A percentile compares a stretch with the other conserved stretches of the same genome.
Conservation (phyloP, 2,329 filamentous ascomycete genomes). For the Aureobasidium sp. region DNA sequence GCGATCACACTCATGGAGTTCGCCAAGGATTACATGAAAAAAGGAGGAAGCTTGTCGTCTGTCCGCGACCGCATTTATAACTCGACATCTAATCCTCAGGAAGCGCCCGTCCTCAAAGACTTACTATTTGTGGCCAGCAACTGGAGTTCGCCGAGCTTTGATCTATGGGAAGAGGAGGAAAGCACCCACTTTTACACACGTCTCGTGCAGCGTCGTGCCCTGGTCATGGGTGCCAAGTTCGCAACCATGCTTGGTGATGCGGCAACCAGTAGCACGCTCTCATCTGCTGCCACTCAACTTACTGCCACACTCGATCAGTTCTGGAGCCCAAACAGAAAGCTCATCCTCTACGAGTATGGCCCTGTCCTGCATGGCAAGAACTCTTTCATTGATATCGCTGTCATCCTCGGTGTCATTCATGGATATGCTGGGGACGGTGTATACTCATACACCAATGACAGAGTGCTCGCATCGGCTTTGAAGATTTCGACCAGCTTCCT, state of each 20-base stretch:
- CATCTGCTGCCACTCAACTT: slow-evolving; percentile 19
- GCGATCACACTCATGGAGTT: slow-evolving; percentile 25
- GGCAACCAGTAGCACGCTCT: slow-evolving; percentile 20
- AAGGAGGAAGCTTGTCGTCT: slow-evolving; percentile 19
- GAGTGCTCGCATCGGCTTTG: slow-evolving; percentile 23
- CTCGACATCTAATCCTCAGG: slow-evolving; percentile 17
- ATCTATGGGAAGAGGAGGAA: slow-evolving; percentile 26
- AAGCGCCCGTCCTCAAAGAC: slow-evolving; percentile 22
- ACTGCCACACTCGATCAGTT: slow-evolving; percentile 22
- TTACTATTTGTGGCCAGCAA: slow-evolving; percentile 25
- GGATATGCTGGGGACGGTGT: slow-evolving; percentile 24
- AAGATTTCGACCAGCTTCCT: slow-evolving; percentile 23
- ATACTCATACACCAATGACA: slow-evolving; percentile 25
- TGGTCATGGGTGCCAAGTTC: slow-evolving; percentile 22
- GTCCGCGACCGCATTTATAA: slow-evolving; percentile 23
- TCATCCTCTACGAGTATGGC: slow-evolving; percentile 26
- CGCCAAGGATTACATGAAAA: slow-evolving; percentile 21
- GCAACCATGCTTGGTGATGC: slow-evolving; percentile 23
- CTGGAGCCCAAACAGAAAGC: slow-evolving; percentile 22
- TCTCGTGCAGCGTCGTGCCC: slow-evolving; percentile 23
- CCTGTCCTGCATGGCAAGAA: slow-evolving; percentile 23
- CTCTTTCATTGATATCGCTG: slow-evolving; percentile 26
- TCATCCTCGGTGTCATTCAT: slow-evolving; percentile 25
- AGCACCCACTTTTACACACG: slow-evolving; percentile 25
- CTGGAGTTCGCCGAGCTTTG: slow-evolving; percentile 22